A percentile compares a stretch with the other conserved stretches of the same genome.
phyloP scores from a whole-genome alignment of 768 basidiomycete genomes.

The Rhodotorula sphaerocarpa region DNA sequence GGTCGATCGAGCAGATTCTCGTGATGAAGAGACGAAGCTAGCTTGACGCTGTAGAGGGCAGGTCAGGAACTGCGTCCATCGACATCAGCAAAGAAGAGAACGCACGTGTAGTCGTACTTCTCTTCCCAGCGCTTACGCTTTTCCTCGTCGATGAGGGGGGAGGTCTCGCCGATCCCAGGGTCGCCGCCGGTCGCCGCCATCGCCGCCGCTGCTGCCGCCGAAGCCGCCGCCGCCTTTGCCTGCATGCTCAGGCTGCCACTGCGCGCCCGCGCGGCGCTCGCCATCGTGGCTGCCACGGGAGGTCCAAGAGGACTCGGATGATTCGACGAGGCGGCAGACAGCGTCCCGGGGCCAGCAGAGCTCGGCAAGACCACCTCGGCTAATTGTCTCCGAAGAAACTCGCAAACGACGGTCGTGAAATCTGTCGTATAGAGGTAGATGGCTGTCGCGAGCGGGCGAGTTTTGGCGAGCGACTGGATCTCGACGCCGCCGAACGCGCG shows the following conservation, averaged over 20 bases:
- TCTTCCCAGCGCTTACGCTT: constrained; percentile 22
- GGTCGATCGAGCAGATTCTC: constrained; percentile 18
- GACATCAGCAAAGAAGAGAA: background rate
- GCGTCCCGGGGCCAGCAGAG: fast-evolving
- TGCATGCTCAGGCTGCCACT: background rate
- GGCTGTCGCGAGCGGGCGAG: background rate
- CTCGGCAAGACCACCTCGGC: constrained; percentile 29
- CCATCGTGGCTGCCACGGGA: background rate
- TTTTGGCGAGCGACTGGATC: constrained; percentile 30
- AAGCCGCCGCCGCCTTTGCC: constrained; percentile 1
- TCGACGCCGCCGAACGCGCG: constrained; percentile 37
- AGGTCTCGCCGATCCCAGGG: background rate
- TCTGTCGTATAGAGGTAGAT: constrained; percentile 34
- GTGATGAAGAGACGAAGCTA: constrained; percentile 17
- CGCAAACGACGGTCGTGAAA: constrained; percentile 35
- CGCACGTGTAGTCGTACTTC: constrained; percentile 31
- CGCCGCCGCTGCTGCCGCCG: background rate
- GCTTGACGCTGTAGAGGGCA: background rate
- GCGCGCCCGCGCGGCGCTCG: background rate
- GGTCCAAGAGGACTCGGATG: no score
- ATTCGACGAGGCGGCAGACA: background rate
- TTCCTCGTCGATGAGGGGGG: constrained; percentile 2
- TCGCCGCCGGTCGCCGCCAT: background rate
- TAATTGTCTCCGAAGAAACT: constrained; percentile 36
- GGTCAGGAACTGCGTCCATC: no score